A percentile compares a stretch with the other conserved stretches of the same genome.
phyloP scores from a whole-genome alignment of 768 basidiomycete species.

The Suillus discolor region DNA sequence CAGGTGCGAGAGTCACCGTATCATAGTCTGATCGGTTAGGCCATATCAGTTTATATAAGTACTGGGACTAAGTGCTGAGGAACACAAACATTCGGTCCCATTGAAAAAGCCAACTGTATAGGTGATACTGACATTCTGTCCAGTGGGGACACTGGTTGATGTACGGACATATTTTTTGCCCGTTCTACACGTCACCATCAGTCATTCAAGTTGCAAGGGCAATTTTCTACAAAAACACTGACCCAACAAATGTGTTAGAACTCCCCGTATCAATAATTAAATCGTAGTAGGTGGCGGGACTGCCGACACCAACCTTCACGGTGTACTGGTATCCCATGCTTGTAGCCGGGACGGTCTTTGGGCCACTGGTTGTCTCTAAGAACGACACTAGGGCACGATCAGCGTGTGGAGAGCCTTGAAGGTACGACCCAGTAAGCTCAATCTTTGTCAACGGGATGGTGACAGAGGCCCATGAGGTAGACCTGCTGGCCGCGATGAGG shows the following conservation, averaged over 20 bases:
- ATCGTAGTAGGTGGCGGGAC: conserved; percentile 29
- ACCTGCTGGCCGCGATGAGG: conserved; percentile 13
- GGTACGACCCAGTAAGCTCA: conserved; percentile 15
- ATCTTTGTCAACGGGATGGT: conserved; percentile 18
- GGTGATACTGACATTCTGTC: conserved; percentile 15
- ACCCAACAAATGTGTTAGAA: conserved; percentile 34
- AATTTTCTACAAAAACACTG: conserved; percentile 3
- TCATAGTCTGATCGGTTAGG: conserved; percentile 23
- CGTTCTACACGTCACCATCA: conserved; percentile 17
- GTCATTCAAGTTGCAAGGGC: neutral
- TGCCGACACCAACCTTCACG: conserved; percentile 29
- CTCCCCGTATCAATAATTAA: conserved; percentile 35
- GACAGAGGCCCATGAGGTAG: conserved; percentile 10
- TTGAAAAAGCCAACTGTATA: conserved; percentile 18
- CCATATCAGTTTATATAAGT: neutral
- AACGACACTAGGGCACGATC: conserved; percentile 19
- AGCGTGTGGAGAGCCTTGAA: conserved; percentile 20
- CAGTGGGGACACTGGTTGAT: conserved; percentile 27
- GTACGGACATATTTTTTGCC: conserved; percentile 22
- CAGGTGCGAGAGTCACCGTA: conserved; percentile 25
- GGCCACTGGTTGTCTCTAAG: conserved; percentile 11
- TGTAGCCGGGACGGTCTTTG: conserved; percentile 20
- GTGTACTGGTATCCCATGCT: conserved; percentile 24
- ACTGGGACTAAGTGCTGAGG: neutral
- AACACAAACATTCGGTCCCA: conserved; percentile 38